These are phyloP conservation scores for Coemansia sp. DNA, from an alignment of 192 early-diverging fungal genomes.

Conservation along the genomic window DNA sequence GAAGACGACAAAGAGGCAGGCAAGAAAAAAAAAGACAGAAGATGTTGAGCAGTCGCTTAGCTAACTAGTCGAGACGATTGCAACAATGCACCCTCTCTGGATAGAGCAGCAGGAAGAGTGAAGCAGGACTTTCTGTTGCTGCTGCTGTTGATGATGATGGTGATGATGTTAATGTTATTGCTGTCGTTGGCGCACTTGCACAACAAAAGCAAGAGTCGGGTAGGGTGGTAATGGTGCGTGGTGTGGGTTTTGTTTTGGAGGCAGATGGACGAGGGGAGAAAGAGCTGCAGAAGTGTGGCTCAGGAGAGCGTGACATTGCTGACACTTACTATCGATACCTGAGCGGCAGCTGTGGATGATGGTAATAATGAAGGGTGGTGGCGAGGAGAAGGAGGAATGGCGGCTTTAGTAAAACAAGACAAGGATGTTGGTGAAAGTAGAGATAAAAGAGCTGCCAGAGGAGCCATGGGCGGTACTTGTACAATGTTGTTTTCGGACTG, in stretches of 20 bases:
- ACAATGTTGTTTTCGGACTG: not conserved
- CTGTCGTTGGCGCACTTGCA: not conserved
- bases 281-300: slow-evolving; percentile 1
- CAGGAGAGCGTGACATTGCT: slow-evolving; percentile 8
- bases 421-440: not conserved
- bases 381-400: not conserved
- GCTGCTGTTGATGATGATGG: too few relatives aligned
- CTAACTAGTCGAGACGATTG: not conserved
- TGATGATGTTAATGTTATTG: too few relatives aligned
- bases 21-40: not conserved
- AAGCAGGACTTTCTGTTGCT: not conserved
- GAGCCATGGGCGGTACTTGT: not conserved
- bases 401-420: not conserved
- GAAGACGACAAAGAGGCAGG: not conserved
- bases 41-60: not conserved
- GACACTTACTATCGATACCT: slow-evolving; percentile 6
- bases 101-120: slow-evolving; percentile 1
- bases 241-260: not conserved
- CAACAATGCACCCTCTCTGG: not conserved
- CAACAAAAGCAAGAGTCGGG: not conserved
- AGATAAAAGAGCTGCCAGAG: not conserved
- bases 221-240: too few relatives aligned
- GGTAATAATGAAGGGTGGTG: too few relatives aligned
- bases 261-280: not conserved
- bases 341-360: too few relatives aligned